A percentile compares a stretch with the other conserved stretches of the same genome.
These are phyloP conservation scores for Cryptococcus sp. DNA, from an alignment of 1,284 basidiomycete species.

Conservation along the genomic window DNA sequence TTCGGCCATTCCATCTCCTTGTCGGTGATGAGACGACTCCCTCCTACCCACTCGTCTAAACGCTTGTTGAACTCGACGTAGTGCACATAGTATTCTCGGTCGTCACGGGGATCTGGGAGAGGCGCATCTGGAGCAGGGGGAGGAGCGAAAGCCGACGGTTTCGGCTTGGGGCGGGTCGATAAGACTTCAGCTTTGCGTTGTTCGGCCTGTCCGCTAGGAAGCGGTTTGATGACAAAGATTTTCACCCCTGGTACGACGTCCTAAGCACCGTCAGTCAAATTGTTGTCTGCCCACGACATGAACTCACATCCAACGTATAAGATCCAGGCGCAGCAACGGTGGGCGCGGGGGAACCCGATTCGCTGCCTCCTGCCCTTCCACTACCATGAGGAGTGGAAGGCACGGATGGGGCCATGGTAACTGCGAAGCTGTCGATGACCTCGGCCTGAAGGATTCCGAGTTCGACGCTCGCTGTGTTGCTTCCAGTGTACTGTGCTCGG, in stretches of 20 bases:
- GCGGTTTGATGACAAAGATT: constrained; percentile 80
- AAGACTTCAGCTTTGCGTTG: constrained; percentile 91
- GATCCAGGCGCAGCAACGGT: constrained; percentile 67
- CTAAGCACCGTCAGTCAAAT: constrained; percentile 55
- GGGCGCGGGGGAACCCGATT: constrained; percentile 53
- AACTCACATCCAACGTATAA: constrained; percentile 69
- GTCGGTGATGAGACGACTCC: constrained; percentile 77
- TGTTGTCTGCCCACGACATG: neutral
- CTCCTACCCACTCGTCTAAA: constrained; percentile 97
- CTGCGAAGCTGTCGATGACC: too few relatives aligned
- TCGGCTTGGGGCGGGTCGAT: constrained; percentile 80
- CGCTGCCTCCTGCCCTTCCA: constrained; percentile 32
- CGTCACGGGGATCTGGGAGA: constrained; percentile 58
- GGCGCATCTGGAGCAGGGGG: constrained; percentile 59
- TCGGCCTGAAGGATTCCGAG: too few relatives aligned
- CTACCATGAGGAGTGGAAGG: constrained; percentile 41
- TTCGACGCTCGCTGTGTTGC: too few relatives aligned
- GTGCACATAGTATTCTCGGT: constrained; percentile 92
- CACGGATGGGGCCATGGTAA: constrained; percentile 41
- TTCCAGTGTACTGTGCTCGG: too few relatives aligned
- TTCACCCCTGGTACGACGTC: constrained; percentile 88
- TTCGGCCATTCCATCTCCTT: constrained; percentile 91
- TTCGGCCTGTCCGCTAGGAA: constrained; percentile 70
- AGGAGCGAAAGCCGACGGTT: constrained; percentile 60
- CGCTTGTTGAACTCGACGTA: constrained; percentile 99